These are phyloP conservation scores for Ophiognomonia clavigignenti-juglandacearum DNA, from an alignment of 2,329 filamentous ascomycete species.

Conservation along the genomic window DNA sequence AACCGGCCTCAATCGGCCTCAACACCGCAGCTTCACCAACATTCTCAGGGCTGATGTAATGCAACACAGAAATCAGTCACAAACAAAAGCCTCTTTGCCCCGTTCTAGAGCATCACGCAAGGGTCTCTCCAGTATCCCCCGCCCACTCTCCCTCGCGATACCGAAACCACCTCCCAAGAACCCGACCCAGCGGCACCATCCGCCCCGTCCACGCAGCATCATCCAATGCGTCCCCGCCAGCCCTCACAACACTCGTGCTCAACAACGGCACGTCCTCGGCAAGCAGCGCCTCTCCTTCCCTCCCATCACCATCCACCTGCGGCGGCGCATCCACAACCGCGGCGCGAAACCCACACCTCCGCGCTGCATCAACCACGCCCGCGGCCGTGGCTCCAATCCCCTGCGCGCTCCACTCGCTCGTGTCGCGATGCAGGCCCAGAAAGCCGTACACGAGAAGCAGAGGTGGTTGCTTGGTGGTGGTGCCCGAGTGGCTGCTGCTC, in stretches of 20 bases:
- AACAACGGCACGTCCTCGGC: conserved; percentile 56
- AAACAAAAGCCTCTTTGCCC: too few species aligned
- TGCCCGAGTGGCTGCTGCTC: too few species aligned
- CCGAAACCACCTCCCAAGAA: conserved; percentile 63
- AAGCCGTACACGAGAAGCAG: conserved; percentile 61
- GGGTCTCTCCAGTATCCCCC: neutral
- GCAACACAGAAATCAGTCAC: too few species aligned
- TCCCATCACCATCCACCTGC: conserved; percentile 8
- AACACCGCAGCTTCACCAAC: too few species aligned
- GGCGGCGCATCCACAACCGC: conserved; percentile 42
- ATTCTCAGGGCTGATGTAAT: too few species aligned
- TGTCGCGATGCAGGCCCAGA: conserved; percentile 59
- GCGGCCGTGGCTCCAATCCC: conserved; percentile 62
- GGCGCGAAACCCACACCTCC: conserved; percentile 36
- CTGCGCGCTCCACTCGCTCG: conserved; percentile 71
- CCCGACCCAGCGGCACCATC: conserved; percentile 50
- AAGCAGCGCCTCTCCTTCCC: conserved; percentile 23
- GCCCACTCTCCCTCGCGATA: conserved; percentile 39
- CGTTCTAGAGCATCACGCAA: neutral
- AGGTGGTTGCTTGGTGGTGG: conserved; percentile 23
- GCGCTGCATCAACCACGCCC: conserved; percentile 56
- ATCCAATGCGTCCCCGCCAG: conserved; percentile 34
- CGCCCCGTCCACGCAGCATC: conserved; percentile 53
- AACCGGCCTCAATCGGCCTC: too few species aligned
- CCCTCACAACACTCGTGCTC: conserved; percentile 46